These are phyloP conservation scores for Dalbergia cultrata DNA, from an alignment of 306 rosid genomes.

Conservation along the genomic window DNA sequence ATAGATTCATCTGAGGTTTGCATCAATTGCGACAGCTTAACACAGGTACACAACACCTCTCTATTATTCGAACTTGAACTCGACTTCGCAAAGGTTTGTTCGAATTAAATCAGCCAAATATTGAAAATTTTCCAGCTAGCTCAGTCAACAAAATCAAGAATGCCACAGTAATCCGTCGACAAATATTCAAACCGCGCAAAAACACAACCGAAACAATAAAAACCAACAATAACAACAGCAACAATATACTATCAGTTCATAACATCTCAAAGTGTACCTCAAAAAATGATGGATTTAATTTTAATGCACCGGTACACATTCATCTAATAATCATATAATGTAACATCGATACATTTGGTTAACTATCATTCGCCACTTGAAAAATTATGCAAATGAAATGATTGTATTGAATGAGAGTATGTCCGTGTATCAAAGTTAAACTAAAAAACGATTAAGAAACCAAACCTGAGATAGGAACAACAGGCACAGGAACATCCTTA, in stretches of 20 bases:
- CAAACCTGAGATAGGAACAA: slow-evolving; percentile 78
- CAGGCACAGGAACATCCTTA: slow-evolving; percentile 51
- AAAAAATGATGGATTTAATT: too few relatives aligned
- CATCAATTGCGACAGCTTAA: too few relatives aligned
- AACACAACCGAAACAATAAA: slow-evolving; percentile 20
- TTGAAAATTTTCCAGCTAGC: neutral
- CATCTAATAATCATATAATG: too few relatives aligned
- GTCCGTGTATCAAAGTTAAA: too few relatives aligned
- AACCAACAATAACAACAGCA: neutral
- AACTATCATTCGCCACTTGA: too few relatives aligned
- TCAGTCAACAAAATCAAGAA: neutral
- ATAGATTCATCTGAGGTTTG: too few relatives aligned
- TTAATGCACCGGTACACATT: too few relatives aligned
- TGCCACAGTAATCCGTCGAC: neutral
- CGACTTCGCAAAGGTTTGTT: too few relatives aligned
- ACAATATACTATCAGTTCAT: neutral
- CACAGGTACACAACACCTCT: too few relatives aligned
- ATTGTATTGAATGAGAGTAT: too few relatives aligned
- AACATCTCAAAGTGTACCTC: neutral
- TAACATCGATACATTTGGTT: too few relatives aligned
- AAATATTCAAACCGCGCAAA: slow-evolving; percentile 14
- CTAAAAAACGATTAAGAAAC: neutral
- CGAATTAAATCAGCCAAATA: neutral
- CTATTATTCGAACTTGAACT: too few relatives aligned
- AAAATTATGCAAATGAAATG: neutral